phyloP scores from a whole-genome alignment of 345 rosid genomes.

The Murraya koenigii region DNA sequence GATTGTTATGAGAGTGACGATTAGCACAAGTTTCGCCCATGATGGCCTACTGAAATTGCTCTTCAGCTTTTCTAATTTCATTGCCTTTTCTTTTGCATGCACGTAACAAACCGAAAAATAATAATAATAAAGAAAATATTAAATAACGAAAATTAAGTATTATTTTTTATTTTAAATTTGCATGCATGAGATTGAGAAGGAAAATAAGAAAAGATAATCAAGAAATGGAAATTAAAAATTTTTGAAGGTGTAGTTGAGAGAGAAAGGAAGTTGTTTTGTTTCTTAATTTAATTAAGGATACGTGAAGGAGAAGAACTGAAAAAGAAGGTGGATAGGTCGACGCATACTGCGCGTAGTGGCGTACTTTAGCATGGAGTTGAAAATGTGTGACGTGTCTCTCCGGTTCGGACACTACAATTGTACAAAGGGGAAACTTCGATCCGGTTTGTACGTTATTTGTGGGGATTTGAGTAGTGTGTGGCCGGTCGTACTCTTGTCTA shows the following conservation, averaged over 20 bases:
- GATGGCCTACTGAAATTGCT: conserved; percentile 38
- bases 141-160: neutral
- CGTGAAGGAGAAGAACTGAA: neutral
- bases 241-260: neutral
- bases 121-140: neutral
- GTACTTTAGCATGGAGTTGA: neutral
- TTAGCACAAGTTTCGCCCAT: conserved; percentile 48
- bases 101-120: neutral
- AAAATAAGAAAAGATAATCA: neutral
- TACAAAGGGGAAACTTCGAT: neutral
- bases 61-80: conserved; percentile 49
- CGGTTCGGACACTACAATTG: conserved; percentile 10
- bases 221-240: neutral
- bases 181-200: neutral
- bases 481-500: accelerated
- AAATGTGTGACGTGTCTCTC: neutral
- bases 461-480: neutral
- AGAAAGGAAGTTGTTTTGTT: neutral
- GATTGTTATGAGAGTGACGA: conserved; percentile 47
- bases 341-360: neutral
- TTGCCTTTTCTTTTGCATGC: conserved; percentile 24
- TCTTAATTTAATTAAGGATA: neutral
- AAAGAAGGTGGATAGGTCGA: neutral
- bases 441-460: neutral
- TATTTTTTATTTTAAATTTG: neutral